Evolutionary conservation across 2,329 filamentous ascomycete species (phyloP), one percentile per base, ranked within the genome.

Genomic region (Fusarium subtropicale): DNA sequence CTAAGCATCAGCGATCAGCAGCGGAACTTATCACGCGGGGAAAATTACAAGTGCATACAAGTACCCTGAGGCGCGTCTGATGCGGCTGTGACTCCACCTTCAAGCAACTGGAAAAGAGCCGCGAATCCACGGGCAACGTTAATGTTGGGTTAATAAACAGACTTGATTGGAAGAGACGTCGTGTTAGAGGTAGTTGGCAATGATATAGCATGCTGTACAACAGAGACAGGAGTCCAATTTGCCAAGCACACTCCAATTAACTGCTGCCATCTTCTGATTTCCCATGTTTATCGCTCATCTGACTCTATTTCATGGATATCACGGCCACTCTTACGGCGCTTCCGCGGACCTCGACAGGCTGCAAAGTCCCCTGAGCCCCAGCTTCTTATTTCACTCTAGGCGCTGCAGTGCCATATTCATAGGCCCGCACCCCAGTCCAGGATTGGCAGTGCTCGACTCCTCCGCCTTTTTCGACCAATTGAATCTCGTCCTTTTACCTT

Each of bases 41-140:
- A 39, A 56, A 56, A 33, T 34, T 51, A 47, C 20, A 44, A 33
- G 45, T 41, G 24, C 24, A 45, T 53, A 16, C 36, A 64, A 48
- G 72, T 75, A 74, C 58, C 59, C 36, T 57, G 53, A 64, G 51
- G 64, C 72, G 67, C 66, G 70, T 68, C 56, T 61, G 57, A 72
- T 74, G 71, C 72, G 72, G 71, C 71, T 72, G 68, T 60, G 41
- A 62, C 58, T 60, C 67, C 69, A 66, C 69, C 68, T 36, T 47
- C 16, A 15, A 41, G n/a, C 10, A 44, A 28, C 34, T 48, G 31
- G 60, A 52, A 48, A 60, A 74, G 72, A 74, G 70, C 72, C 70
- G 68, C 70, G 60, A 59, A 64, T 54, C 54, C 57, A 74, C 12
- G 28, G 11, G 28, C 28, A 30, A 30, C 10, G 28, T 69, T 69